phyloP scores from a whole-genome alignment of 2,329 filamentous ascomycete species.

The Calonectria naviculata region DNA sequence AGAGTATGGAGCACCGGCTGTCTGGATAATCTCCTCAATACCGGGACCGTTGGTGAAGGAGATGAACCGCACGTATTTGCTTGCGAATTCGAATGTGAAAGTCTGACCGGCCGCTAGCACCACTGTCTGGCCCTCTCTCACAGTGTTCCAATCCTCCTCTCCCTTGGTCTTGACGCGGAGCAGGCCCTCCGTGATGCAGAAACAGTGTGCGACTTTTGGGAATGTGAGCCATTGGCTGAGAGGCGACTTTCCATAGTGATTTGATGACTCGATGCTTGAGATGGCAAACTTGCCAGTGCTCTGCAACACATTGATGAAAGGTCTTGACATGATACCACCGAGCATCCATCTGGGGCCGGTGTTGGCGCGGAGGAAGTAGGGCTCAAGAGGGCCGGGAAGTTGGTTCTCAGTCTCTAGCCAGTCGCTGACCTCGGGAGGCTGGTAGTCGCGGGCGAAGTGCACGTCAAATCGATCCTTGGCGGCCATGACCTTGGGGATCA shows the following conservation, averaged over 20 bases:
- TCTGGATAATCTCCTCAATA: conserved; percentile 57
- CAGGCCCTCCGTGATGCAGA: conserved; percentile 59
- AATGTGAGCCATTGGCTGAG: conserved; percentile 56
- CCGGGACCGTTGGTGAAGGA: conserved; percentile 62
- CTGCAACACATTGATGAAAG: conserved; percentile 60
- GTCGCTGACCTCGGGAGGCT: conserved; percentile 54
- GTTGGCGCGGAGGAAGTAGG: conserved; percentile 64
- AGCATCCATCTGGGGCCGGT: conserved; percentile 58
- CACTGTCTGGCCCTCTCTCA: conserved; percentile 58
- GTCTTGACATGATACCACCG: conserved; percentile 58
- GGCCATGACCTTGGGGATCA: conserved; percentile 66
- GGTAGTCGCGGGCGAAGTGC: conserved; percentile 60
- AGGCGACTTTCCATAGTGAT: conserved; percentile 47
- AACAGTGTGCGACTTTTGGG: conserved; percentile 60
- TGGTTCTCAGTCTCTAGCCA: conserved; percentile 54
- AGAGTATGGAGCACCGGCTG: conserved; percentile 47
- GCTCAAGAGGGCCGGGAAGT: conserved; percentile 50
- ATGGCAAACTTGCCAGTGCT: conserved; percentile 62
- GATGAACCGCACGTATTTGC: conserved; percentile 58
- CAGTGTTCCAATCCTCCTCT: conserved; percentile 34
- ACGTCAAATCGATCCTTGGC: conserved; percentile 68
- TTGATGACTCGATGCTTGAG: conserved; percentile 60
- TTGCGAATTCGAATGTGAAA: conserved; percentile 57
- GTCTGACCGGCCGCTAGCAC: conserved; percentile 58
- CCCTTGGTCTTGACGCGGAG: conserved; percentile 51